Conservation (phyloP, 345 rosid genomes). For the Gossypium herbaceum region DNA sequence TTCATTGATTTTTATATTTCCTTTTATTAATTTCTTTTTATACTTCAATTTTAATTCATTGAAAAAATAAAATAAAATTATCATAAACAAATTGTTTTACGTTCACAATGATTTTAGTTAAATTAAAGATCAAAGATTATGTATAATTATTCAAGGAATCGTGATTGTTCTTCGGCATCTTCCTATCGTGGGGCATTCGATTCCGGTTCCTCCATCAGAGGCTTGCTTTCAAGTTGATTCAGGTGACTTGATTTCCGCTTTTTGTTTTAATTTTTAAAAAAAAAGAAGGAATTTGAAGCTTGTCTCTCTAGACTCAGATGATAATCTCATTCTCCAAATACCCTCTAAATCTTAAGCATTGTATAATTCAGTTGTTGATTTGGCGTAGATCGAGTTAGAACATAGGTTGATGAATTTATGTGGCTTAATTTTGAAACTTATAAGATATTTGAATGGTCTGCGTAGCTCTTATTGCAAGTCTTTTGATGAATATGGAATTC, state of each 20-base stretch:
- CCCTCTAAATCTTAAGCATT: neutral
- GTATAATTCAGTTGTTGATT: neutral
- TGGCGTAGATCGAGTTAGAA: constrained; percentile 4
- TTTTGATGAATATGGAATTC: neutral
- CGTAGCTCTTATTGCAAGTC: neutral
- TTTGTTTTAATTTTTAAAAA: neutral
- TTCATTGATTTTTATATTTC: too few relatives aligned
- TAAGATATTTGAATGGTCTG: neutral
- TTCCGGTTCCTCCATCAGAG: neutral
- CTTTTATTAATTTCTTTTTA: too few relatives aligned
- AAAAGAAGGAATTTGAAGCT: too few relatives aligned
- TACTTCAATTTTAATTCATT: neutral
- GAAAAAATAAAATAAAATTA: neutral
- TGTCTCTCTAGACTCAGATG: neutral
- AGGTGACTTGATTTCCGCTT: neutral
- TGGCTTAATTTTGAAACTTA: neutral
- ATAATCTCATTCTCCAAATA: neutral
- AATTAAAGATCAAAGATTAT: neutral
- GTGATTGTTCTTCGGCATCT: neutral
- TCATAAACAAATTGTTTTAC: too few relatives aligned
- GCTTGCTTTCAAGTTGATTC: neutral
- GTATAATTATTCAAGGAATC: neutral
- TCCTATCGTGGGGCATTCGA: neutral
- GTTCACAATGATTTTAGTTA: neutral
- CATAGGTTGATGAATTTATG: neutral